Percentiles rank a stretch among this genome's conserved stretches.
These are phyloP conservation scores for Aspergillus sp. DNA, from an alignment of 2,329 filamentous ascomycete species.

Conservation along the genomic window DNA sequence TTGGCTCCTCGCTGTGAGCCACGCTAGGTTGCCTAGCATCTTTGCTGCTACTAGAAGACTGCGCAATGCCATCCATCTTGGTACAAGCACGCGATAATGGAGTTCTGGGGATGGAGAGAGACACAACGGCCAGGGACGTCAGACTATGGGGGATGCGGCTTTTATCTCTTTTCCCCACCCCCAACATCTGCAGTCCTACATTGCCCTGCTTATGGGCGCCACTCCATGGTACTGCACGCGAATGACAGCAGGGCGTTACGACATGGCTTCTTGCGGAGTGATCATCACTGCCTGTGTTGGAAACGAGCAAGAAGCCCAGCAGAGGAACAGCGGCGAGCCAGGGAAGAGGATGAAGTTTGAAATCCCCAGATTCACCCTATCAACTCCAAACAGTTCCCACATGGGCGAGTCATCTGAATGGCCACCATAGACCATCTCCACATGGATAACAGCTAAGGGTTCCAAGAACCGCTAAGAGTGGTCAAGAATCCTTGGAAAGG, in stretches of 20 bases:
- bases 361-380: neutral
- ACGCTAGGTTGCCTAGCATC: conserved; percentile 1
- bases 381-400: neutral
- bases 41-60: neutral
- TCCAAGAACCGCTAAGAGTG: conserved; percentile 1
- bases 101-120: neutral
- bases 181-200: neutral
- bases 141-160: neutral
- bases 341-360: neutral
- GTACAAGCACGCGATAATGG: neutral
- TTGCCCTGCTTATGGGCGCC: neutral
- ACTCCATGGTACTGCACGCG: neutral
- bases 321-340: neutral
- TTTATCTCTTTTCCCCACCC: neutral
- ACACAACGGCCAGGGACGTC: neutral
- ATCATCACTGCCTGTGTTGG: neutral
- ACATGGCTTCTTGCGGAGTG: neutral
- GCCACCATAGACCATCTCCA: neutral
- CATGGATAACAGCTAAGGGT: neutral
- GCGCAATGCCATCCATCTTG: neutral
- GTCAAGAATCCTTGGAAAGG: neutral
- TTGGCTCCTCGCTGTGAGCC: conserved; percentile 19
- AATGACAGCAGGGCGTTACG: neutral
- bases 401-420: conserved; percentile 3
- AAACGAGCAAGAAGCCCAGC: neutral